Evolutionary conservation across 352 stramenopile species (phyloP).

Genomic region (Phytophthora capsici): DNA sequence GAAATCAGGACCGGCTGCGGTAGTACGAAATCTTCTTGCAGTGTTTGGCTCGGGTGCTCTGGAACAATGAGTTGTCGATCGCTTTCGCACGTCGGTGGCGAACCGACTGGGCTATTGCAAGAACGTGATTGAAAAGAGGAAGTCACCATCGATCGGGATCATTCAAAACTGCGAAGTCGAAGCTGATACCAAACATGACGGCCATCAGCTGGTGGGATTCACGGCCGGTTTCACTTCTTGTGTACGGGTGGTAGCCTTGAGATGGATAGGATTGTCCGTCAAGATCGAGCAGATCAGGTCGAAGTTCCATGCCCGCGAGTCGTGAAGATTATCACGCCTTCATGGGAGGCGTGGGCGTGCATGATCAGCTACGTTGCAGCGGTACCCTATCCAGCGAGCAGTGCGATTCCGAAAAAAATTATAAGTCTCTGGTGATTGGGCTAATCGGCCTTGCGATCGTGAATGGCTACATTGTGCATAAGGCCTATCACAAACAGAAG

Average conservation of each 20-base stretch:
- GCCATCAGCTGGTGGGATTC: conserved; percentile 9
- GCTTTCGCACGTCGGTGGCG: background rate
- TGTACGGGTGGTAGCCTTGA: conserved; percentile 2
- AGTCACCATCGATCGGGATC: background rate
- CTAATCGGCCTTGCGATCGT: too few species aligned
- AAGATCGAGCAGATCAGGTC: background rate
- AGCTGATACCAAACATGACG: conserved; percentile 1
- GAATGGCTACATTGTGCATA: too few species aligned
- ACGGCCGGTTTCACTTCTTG: conserved; percentile 1
- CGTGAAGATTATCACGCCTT: too few species aligned
- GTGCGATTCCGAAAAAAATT: too few species aligned
- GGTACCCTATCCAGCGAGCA: too few species aligned
- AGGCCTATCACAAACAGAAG: too few species aligned
- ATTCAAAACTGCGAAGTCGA: conserved; percentile 2
- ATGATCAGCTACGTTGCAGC: too few species aligned
- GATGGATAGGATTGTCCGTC: background rate
- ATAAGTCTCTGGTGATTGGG: too few species aligned
- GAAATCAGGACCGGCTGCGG: conserved; percentile 1
- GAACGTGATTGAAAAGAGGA: background rate
- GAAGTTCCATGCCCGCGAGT: background rate
- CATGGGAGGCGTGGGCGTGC: too few species aligned
- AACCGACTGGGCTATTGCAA: conserved; percentile 3
- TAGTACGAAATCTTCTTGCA: conserved; percentile 21
- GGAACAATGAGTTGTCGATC: conserved; percentile 3
- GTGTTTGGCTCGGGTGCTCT: conserved; percentile 6